Base-by-base conservation (phyloP, 768 basidiomycete genomes). In the Epithele typhae region DNA sequence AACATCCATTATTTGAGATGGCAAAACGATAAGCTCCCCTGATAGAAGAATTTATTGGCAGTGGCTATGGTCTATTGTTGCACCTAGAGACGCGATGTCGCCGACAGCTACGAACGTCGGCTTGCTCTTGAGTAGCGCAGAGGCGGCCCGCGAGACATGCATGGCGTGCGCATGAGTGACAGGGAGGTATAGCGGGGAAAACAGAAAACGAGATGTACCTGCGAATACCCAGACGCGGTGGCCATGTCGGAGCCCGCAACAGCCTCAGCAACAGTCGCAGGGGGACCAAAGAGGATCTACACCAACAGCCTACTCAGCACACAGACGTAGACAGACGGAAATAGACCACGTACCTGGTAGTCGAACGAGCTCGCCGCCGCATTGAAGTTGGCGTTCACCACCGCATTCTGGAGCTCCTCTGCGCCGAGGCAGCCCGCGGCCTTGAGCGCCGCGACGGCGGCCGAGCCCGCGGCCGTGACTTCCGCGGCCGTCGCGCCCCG, bases 21-120 rank as follows among this genome's bases (percentile, higher is more conserved):
- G n/a, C n/a, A n/a, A n/a, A n/a, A n/a, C n/a, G n/a, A n/a, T n/a
- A n/a, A n/a, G n/a, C n/a, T n/a, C n/a, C 27, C 27, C 27, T 30
- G n/a, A 21, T 21, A 41, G 22, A 41, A 27, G 32, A 18, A 32
- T 41, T 27, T 41, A 41, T 41, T 41, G 40, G 25, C 25, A 41
- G 27, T 30, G 12, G 40, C 42, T 43, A 36, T 43, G 35, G 19
- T 43, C 42, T 43, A 43, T 43, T 43, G 33, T 43, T 35, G 42
- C 42, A 34, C 17, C 32, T 78, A 98, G 75, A 24, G 77, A 60
- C 57, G 74, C 68, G 54, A 82, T 68, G 61, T 95, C 82, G 37
- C 94, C 96, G 40, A 97, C 75, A 10, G 83, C 86, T 33, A 97
- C 91, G 55, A 76, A 91, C 21, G 92, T 93, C 17, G 94, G 89